Percentiles rank a stretch among this genome's conserved stretches.
These are phyloP conservation scores for Tanozyma kutaoensis DNA, from an alignment of 805 yeast species.

Conservation along the genomic window DNA sequence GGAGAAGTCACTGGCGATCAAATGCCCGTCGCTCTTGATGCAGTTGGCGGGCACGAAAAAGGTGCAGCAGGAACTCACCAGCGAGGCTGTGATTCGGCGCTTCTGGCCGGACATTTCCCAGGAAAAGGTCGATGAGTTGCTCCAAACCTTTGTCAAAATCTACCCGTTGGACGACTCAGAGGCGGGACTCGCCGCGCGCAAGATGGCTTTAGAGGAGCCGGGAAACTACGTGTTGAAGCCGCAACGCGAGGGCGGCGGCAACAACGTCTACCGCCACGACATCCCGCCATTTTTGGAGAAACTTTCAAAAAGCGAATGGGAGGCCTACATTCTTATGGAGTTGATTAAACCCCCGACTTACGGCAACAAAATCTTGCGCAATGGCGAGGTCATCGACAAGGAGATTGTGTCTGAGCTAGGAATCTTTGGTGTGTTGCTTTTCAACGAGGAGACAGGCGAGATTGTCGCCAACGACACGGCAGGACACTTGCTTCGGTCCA, in stretches of 20 bases:
- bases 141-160: constrained; percentile 69
- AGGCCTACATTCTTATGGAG: constrained; percentile 88
- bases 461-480: constrained; percentile 51
- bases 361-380: constrained; percentile 58
- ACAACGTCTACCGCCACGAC: constrained; percentile 77
- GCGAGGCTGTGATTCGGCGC: constrained; percentile 29
- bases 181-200: constrained; percentile 48
- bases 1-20: constrained; percentile 70
- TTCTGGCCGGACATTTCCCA: constrained; percentile 26
- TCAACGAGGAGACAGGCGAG: constrained; percentile 50
- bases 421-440: constrained; percentile 70
- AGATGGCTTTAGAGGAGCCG: constrained; percentile 56
- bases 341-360: constrained; percentile 66
- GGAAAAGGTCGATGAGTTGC: constrained; percentile 18
- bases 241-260: constrained; percentile 98
- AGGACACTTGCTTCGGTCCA: constrained; percentile 63
- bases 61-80: constrained; percentile 78
- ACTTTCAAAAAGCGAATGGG: constrained; percentile 65
- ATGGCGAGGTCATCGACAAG: constrained; percentile 49
- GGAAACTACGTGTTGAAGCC: constrained; percentile 81
- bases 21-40: constrained; percentile 81
- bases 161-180: constrained; percentile 71
- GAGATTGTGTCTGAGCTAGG: constrained; percentile 86
- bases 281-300: constrained; percentile 60
- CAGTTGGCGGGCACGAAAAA: constrained; percentile 92